Base-by-base conservation (phyloP, 495 filamentous ascomycete genomes). In the Lentithecium fluviatile region DNA sequence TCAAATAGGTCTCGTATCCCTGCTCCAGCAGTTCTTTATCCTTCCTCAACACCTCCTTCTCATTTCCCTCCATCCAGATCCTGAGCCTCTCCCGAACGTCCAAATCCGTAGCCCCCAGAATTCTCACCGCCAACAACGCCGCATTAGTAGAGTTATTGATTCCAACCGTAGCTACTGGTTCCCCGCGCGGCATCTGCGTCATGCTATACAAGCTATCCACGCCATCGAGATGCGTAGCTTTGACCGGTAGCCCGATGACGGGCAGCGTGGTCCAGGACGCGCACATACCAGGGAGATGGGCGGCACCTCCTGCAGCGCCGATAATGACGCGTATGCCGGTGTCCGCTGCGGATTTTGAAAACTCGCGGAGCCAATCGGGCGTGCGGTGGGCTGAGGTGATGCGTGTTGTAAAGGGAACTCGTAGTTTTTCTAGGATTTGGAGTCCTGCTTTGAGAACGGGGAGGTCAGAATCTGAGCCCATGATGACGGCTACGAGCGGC, bases 321-420 rank as follows among this genome's bases (percentile, higher is more conserved):
- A 98, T 95, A 71, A 97, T 91, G 40, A 94, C 91, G 74, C 88
- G 87, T 75, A 95, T 81, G 24, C 89, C 88, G 1, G 81, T 78
- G 11, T 76, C 78, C 2, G 83, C 82, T 21, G 91, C 90, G 40
- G 79, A 75, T 46, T 80, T 79, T 25, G 89, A 89, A 70, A 90
- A 92, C 19, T 82, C 69, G 65, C 84, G 84, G 89, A 98, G 96
- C 64, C 80, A 84, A 64, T 85, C 79, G 13, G 91, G 90, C 25
- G 93, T 97, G 60, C 94, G 85, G 75, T 98, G 94, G 7, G 94
- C 94, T 42, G 93, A 97, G 25, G 91, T 95, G 74, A 98, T 95
- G 54, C 87, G 86, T 19, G 87, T 81, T 19, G 84, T 82, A 69
- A 83, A 88, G 11, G 89, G 85, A 45, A 97, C 86, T 15, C 79